Base-by-base conservation (phyloP, 345 rosid genomes). In the Aegle marmelos region DNA sequence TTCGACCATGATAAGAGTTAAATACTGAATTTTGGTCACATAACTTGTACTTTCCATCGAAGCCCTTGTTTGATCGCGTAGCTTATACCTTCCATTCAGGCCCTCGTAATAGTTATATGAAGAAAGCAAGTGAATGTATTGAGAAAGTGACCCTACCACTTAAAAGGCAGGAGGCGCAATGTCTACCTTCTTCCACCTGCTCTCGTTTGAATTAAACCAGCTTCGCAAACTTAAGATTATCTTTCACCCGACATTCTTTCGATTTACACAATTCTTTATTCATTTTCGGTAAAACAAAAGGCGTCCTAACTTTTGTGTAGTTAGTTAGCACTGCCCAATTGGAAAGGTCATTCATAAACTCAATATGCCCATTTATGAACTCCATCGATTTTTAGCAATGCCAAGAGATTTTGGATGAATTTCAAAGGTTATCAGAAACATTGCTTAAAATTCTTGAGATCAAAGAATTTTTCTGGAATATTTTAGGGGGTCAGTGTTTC, bases 201-300 rank as follows among this genome's bases (percentile, higher is more conserved):
- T 57, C 66, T 39, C 66, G 68, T 66, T 65, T 68, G 74, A 34
- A 34, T 34, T 14, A 36, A 45, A 39, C 71, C 79, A 68, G 30
- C 8, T 17, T 62, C 70, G 72, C 19, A 10, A 25, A 21, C 56
- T 28, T 67, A n/a, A 11, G 13, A 50, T 64, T 53, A 64, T 67
- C 72, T 76, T 78, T 79, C 58, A 63, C 72, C 80, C 80, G 70
- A 82, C 84, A 78, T 36, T 68, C 77, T 74, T 70, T 70, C 79
- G 19, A 24, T 57, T 78, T 75, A 27, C 60, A 3, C 69, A 50
- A n/a, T 6, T 45, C 17, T 17, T 53, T 53, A 53, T 4, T 53
- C 57, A 53, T 53, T 70, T 50, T 17, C 50, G 30, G 71, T 62
- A 61, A 61, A 48, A 45, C 50, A 8, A 66, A 45, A 60, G 22